Evolutionary conservation across 2,329 filamentous ascomycete genomes (phyloP).

Genomic region (Pestalotiopsis sp.): DNA sequence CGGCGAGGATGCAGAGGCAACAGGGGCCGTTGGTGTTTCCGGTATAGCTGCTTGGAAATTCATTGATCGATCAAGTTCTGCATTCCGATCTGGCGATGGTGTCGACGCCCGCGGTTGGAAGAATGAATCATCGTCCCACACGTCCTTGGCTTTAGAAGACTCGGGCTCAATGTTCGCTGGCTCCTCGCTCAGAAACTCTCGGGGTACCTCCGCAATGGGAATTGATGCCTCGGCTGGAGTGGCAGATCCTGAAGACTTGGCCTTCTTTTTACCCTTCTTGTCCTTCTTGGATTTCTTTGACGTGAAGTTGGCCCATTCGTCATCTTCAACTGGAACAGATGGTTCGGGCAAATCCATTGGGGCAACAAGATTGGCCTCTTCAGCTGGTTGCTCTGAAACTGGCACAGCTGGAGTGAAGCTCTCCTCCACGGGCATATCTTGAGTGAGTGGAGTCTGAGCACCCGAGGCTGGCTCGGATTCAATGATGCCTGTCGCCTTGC

Average conservation of each 20-base stretch:
- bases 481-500: conserved; percentile 14
- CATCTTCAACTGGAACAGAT: background rate
- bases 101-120: conserved; percentile 26
- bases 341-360: background rate
- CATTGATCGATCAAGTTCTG: background rate
- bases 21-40: background rate
- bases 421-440: conserved; percentile 15
- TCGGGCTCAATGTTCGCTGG: conserved; percentile 25
- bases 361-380: background rate
- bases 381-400: conserved; percentile 12
- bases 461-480: conserved; percentile 24
- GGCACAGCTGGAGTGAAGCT: conserved; percentile 11
- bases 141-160: conserved; percentile 24
- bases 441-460: conserved; percentile 18
- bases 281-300: conserved; percentile 22
- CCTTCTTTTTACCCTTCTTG: conserved; percentile 28
- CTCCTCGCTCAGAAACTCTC: conserved; percentile 18
- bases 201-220: background rate
- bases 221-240: conserved; percentile 21
- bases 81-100: background rate
- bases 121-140: conserved; percentile 28
- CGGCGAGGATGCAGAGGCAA: conserved; percentile 18
- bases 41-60: background rate
- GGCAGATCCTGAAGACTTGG: conserved; percentile 16
- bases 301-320: conserved; percentile 7